A percentile compares a stretch with the other conserved stretches of the same genome.
Evolutionary conservation across 495 filamentous ascomycete genomes (phyloP).

Genomic region (Acidiella bohemica): DNA sequence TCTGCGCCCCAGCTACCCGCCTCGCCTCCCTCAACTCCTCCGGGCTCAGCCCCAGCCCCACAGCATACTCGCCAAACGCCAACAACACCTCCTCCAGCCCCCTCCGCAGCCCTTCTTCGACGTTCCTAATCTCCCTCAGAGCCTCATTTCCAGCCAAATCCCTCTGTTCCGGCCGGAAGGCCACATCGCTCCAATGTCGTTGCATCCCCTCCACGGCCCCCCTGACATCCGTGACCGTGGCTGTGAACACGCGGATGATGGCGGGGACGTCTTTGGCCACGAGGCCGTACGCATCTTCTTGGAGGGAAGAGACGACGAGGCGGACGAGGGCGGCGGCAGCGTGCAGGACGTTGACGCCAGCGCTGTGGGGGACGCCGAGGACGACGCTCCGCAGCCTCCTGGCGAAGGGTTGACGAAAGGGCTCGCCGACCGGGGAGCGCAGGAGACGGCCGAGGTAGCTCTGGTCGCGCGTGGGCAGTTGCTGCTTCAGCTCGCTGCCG

Average conservation of each 20-base stretch:
- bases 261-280: slow-evolving; percentile 64
- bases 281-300: slow-evolving; percentile 76
- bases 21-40: slow-evolving; percentile 57
- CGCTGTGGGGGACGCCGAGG: slow-evolving; percentile 53
- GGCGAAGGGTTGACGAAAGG: slow-evolving; percentile 58
- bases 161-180: slow-evolving; percentile 19
- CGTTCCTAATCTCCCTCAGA: slow-evolving; percentile 42
- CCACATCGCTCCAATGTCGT: slow-evolving; percentile 73
- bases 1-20: slow-evolving; percentile 35
- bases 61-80: slow-evolving; percentile 57
- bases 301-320: slow-evolving; percentile 56
- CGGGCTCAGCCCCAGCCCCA: slow-evolving; percentile 47
- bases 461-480: too few species aligned
- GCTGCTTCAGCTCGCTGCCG: slow-evolving; percentile 24
- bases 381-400: slow-evolving; percentile 48
- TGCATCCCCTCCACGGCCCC: slow-evolving; percentile 45
- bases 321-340: slow-evolving; percentile 54
- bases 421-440: slow-evolving; percentile 41
- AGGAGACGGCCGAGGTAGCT: slow-evolving; percentile 29
- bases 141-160: slow-evolving; percentile 10
- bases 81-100: slow-evolving; percentile 48
- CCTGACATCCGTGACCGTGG: slow-evolving; percentile 54
- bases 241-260: slow-evolving; percentile 57
- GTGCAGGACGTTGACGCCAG: slow-evolving; percentile 50
- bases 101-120: slow-evolving; percentile 44